phyloP scores from a whole-genome alignment of 2,329 filamentous ascomycete species.

The Rutstroemia sydowiana region DNA sequence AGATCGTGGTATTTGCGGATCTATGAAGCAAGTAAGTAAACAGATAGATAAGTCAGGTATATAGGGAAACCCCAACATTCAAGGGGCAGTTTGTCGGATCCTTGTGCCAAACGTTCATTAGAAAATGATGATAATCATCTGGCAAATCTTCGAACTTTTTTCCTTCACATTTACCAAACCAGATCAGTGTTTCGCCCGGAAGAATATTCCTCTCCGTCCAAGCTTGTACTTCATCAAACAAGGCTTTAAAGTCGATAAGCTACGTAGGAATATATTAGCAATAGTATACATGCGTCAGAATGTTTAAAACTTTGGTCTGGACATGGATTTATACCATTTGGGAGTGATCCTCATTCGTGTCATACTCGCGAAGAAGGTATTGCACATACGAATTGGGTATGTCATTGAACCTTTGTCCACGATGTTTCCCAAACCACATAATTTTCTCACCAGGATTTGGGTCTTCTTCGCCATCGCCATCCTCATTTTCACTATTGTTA shows the following conservation, averaged over 20 bases:
- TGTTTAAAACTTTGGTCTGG: background rate
- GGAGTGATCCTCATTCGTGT: background rate
- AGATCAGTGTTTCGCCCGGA: background rate
- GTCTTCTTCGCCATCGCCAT: background rate
- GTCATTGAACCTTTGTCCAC: background rate
- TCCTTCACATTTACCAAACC: background rate
- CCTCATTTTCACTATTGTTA: background rate
- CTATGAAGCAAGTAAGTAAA: background rate
- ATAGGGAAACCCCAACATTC: background rate
- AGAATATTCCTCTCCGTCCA: background rate
- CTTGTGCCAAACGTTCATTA: background rate
- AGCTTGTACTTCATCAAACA: background rate
- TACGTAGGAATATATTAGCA: background rate
- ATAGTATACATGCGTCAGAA: background rate
- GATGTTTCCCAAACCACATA: background rate
- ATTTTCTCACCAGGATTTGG: constrained; percentile 1
- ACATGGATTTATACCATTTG: background rate
- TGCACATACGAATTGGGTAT: background rate
- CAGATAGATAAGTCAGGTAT: background rate
- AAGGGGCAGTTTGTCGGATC: background rate
- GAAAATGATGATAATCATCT: background rate
- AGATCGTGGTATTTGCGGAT: background rate
- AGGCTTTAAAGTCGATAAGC: background rate
- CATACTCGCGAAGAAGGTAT: background rate
- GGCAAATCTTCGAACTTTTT: background rate